Evolutionary conservation across 306 rosid genomes (phyloP).

Genomic region (Erythrophleum fordii): DNA sequence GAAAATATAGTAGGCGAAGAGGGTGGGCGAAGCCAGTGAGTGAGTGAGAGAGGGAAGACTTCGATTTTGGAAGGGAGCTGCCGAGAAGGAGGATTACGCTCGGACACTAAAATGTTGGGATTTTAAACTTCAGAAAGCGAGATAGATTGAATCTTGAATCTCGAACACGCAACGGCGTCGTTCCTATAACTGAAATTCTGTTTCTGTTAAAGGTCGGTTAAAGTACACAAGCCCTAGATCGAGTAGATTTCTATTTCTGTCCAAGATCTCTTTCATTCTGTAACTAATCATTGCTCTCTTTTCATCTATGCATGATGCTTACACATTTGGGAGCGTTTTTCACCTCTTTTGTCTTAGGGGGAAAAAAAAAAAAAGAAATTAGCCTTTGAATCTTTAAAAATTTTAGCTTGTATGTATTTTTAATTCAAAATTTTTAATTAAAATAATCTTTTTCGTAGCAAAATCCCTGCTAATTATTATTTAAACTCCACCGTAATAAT

Average conservation of each 20-base stretch:
- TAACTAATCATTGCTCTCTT: neutral
- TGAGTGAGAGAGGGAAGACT: neutral
- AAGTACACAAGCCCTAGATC: neutral
- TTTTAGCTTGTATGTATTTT: neutral
- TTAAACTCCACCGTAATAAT: neutral
- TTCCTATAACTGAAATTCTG: constrained; percentile 11
- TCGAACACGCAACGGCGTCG: neutral
- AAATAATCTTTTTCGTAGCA: neutral
- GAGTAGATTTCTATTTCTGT: neutral
- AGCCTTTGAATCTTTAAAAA: neutral
- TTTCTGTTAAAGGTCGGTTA: neutral
- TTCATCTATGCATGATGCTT: neutral
- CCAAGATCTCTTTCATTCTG: neutral
- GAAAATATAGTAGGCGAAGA: neutral
- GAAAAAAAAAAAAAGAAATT: neutral
- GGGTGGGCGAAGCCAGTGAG: neutral
- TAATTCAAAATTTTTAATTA: neutral
- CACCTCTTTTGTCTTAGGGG: neutral
- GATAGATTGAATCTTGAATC: neutral
- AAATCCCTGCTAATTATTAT: neutral
- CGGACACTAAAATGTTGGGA: constrained; percentile 30
- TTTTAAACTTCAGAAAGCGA: neutral
- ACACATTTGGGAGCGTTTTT: neutral
- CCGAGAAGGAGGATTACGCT: neutral
- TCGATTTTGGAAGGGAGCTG: constrained; percentile 23